Evolutionary conservation across 2,329 filamentous ascomycete species (phyloP), one percentile per base, ranked within the genome.

Genomic region (Colletotrichum sp.): DNA sequence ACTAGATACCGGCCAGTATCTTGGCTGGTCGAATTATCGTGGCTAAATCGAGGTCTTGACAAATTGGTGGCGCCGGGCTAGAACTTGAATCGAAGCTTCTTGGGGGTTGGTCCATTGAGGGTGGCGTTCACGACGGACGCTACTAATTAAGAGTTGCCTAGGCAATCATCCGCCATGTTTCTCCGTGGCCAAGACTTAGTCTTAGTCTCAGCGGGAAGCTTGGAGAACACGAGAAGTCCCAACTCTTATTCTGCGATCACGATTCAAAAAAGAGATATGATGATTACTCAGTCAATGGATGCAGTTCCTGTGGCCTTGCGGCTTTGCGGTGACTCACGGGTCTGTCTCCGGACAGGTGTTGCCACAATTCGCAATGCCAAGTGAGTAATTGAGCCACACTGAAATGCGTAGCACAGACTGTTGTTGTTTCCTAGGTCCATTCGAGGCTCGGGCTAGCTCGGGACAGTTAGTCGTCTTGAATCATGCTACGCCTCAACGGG

Each of bases 1-100:
- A 34, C 30, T 63, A n/a, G 59, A 26, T 44, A 15, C 21, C 16
- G 24, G n/a, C 2, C 15, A 16, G n/a, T 8, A 18, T 26, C n/a
- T 64, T 12, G 9, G 21, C 21, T 26, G n/a, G 21, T 44, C 12
- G n/a, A 64, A 24, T 34, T 39, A 24, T 21, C 13, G 18, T 4
- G 8, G 18, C 21, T 36, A 34, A 16, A 64, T 26, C 34, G 7
- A 39, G 18, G 24, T 36, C 21, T 67, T 67, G 66, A 60, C 24
- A 60, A 70, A 32, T 34, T 63, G 49, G 34, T 34, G 36, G n/a
- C 44, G 28, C 16, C 6, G 39, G 59, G 57, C 74, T 76, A 76
- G 74, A 76, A 74, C 18, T 30, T 36, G 4, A 9, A 39, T 69
- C 64, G 74, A 76, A 74, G 15, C 49, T 60, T 39, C 39, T 39